Percentiles rank a stretch among this genome's conserved stretches.
Evolutionary conservation across 1,284 basidiomycete genomes (phyloP).

Genomic region (Somion occarium): DNA sequence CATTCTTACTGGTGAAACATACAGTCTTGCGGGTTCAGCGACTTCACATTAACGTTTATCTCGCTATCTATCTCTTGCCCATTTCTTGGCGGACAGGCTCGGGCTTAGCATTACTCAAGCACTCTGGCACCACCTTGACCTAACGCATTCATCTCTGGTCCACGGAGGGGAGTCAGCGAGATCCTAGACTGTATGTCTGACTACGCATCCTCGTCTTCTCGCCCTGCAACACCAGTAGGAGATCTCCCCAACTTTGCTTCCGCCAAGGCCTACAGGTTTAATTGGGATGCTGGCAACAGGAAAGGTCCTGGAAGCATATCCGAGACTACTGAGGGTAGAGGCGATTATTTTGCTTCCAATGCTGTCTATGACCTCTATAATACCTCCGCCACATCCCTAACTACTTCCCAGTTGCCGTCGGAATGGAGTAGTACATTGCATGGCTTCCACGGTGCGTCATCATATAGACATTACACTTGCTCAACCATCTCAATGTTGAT

Average conservation of each 20-base stretch:
- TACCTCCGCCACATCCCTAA: conserved; percentile 35
- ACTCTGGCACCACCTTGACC: too few relatives aligned
- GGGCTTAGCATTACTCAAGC: too few relatives aligned
- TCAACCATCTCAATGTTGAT: too few relatives aligned
- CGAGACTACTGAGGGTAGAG: conserved; percentile 25
- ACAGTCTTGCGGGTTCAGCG: too few relatives aligned
- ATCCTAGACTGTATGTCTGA: conserved; percentile 14
- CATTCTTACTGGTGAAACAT: too few relatives aligned
- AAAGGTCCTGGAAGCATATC: conserved; percentile 26
- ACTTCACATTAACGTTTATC: too few relatives aligned
- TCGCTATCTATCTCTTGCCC: too few relatives aligned
- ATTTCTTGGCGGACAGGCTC: too few relatives aligned
- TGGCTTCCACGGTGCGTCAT: conserved; percentile 67
- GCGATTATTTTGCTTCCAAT: conserved; percentile 47
- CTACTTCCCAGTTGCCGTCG: conserved; percentile 41
- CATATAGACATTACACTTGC: neutral
- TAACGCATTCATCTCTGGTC: too few relatives aligned
- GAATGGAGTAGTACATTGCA: conserved; percentile 77
- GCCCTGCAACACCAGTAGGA: conserved; percentile 16
- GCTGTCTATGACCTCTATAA: conserved; percentile 28
- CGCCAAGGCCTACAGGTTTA: conserved; percentile 22
- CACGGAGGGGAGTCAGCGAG: too few relatives aligned
- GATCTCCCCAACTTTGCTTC: conserved; percentile 18
- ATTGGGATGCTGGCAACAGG: conserved; percentile 22
- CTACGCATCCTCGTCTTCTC: conserved; percentile 17